phyloP scores from a whole-genome alignment of 305 asterid species.

The Fraxinus greggii region DNA sequence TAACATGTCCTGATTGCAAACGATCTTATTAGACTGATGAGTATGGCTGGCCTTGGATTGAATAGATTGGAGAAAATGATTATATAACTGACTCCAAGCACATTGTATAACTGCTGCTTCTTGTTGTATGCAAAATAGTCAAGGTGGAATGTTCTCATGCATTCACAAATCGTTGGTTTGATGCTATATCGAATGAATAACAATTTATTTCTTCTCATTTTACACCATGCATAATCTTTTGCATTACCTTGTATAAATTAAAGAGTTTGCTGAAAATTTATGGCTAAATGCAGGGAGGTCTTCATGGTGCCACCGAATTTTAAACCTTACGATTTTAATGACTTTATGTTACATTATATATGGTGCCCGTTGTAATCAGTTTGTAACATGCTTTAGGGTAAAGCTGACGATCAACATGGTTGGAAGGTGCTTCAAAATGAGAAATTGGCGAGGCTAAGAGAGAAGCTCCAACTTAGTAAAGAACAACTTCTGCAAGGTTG shows the following conservation, averaged over 20 bases:
- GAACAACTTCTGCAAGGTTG: conserved; percentile 75
- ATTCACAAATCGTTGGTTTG: neutral
- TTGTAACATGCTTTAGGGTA: conserved; percentile 50
- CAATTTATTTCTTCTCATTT: neutral
- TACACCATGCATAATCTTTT: neutral
- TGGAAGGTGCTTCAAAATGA: conserved; percentile 84
- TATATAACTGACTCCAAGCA: neutral
- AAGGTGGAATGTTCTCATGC: neutral
- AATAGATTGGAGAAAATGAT: neutral
- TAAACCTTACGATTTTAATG: neutral
- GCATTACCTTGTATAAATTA: neutral
- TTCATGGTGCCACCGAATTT: neutral
- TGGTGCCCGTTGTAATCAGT: neutral
- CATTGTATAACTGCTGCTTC: neutral
- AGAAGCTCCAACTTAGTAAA: conserved; percentile 65
- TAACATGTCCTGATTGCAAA: neutral
- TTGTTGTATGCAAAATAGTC: neutral
- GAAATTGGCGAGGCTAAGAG: conserved; percentile 67
- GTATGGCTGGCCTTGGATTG: neutral
- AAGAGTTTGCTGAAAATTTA: neutral
- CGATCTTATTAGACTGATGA: neutral
- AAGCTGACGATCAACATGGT: conserved; percentile 93
- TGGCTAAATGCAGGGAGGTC: neutral
- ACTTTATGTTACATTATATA: neutral
- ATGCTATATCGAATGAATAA: neutral